phyloP scores from a whole-genome alignment of 257 asterid genomes.

The Solanum rostratum region DNA sequence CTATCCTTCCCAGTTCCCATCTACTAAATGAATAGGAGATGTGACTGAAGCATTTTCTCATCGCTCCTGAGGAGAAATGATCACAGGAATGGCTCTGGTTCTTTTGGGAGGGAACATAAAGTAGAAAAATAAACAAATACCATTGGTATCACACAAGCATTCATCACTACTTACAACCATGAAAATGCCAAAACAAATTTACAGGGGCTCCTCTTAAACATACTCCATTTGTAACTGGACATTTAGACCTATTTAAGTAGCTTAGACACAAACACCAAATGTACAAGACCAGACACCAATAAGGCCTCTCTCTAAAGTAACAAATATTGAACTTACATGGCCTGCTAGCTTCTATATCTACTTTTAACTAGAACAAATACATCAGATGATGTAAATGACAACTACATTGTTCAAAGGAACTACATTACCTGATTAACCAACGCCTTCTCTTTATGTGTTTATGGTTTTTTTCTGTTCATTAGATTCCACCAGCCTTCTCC shows the following conservation, averaged over 20 bases:
- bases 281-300: neutral
- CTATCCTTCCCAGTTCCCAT: neutral
- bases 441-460: neutral
- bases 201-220: neutral
- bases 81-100: neutral
- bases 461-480: neutral
- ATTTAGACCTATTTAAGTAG: neutral
- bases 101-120: neutral
- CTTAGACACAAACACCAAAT: neutral
- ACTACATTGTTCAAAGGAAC: neutral
- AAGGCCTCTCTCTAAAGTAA: neutral
- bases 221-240: neutral
- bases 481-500: neutral
- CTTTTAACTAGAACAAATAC: neutral
- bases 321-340: neutral
- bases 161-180: neutral
- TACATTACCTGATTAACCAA: neutral
- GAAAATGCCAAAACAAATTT: neutral
- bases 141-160: neutral
- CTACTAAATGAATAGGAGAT: neutral
- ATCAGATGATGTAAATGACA: neutral
- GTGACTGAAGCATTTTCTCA: neutral
- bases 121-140: neutral
- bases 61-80: neutral
- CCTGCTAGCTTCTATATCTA: neutral